Conservation (phyloP, 495 filamentous ascomycete genomes). For the Parathielavia hyrcaniae region DNA sequence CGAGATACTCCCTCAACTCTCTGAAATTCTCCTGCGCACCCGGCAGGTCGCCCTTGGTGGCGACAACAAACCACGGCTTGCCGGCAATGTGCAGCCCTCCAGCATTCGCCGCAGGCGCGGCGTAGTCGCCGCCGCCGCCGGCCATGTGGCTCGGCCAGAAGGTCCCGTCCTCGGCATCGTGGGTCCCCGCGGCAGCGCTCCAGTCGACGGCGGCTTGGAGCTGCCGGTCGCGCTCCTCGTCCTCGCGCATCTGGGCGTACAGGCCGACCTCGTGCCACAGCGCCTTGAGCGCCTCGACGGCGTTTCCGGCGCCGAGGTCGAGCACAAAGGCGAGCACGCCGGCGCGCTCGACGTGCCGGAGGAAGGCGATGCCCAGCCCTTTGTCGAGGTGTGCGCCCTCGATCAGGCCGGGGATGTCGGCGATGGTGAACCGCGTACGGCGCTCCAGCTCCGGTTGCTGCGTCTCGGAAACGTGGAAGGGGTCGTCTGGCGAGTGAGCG, state of each 20-base stretch:
- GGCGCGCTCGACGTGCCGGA: constrained; percentile 91
- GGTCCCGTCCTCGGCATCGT: constrained; percentile 14
- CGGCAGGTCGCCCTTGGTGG: constrained; percentile 85
- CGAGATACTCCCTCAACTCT: constrained; percentile 60
- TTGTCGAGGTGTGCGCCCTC: constrained; percentile 86
- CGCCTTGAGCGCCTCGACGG: constrained; percentile 65
- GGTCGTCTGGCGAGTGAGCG: constrained; percentile 36
- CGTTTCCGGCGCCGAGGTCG: constrained; percentile 74
- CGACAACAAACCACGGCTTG: constrained; percentile 97
- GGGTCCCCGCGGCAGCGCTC: constrained; percentile 29
- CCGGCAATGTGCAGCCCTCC: constrained; percentile 59
- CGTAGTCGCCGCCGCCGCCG: constrained; percentile 36
- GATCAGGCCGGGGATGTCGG: constrained; percentile 91
- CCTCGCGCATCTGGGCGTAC: constrained; percentile 69
- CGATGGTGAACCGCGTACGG: constrained; percentile 80
- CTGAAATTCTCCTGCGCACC: constrained; percentile 72
- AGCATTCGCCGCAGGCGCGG: constrained; percentile 22
- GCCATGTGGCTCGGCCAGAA: constrained; percentile 33
- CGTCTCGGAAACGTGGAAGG: constrained; percentile 31
- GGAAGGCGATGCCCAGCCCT: constrained; percentile 83
- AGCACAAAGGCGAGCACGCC: constrained; percentile 89
- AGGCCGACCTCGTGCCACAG: constrained; percentile 85
- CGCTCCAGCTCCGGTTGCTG: constrained; percentile 39
- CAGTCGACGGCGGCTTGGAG: constrained; percentile 39
- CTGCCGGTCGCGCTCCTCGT: constrained; percentile 52